Evolutionary conservation across 768 basidiomycete species (phyloP).

Genomic region (Boletus insuetus): DNA sequence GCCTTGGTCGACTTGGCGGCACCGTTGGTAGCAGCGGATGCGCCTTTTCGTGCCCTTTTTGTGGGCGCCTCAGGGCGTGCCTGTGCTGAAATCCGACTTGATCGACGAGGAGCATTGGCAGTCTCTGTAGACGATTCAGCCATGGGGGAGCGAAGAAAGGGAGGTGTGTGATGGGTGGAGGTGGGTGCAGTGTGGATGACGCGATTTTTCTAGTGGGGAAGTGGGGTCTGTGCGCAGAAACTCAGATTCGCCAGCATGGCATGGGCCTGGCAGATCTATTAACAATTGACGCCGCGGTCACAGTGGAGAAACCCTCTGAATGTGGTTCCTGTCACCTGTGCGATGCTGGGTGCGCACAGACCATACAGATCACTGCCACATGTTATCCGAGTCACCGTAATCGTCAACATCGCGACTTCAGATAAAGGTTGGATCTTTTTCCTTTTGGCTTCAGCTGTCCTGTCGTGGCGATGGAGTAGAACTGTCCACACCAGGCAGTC

Average conservation of each 20-base stretch:
- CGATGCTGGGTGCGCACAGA: constrained; percentile 2
- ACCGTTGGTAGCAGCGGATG: constrained; percentile 17
- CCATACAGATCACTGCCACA: constrained; percentile 7
- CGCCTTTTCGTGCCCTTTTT: constrained; percentile 14
- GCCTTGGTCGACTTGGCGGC: constrained; percentile 29
- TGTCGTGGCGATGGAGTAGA: too few relatives aligned
- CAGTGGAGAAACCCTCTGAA: background rate
- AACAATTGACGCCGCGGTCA: constrained; percentile 16
- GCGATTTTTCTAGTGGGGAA: constrained; percentile 5
- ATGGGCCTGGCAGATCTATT: constrained; percentile 11
- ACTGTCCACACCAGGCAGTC: too few relatives aligned
- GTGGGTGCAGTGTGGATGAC: constrained; percentile 6
- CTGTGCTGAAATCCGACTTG: constrained; percentile 52
- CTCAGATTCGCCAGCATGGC: constrained; percentile 18
- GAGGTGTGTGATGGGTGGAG: background rate
- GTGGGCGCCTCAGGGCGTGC: constrained; percentile 35
- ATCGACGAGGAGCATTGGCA: constrained; percentile 47
- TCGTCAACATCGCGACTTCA: too few relatives aligned
- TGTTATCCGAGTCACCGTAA: too few relatives aligned
- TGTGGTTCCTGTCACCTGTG: background rate
- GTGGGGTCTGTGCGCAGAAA: constrained; percentile 25
- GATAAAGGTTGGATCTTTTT: too few relatives aligned
- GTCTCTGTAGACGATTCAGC: constrained; percentile 4
- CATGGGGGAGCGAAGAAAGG: constrained; percentile 4
- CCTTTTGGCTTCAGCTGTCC: too few relatives aligned